phyloP scores from a whole-genome alignment of 2,329 filamentous ascomycete species.

The Colletotrichum sp. region DNA sequence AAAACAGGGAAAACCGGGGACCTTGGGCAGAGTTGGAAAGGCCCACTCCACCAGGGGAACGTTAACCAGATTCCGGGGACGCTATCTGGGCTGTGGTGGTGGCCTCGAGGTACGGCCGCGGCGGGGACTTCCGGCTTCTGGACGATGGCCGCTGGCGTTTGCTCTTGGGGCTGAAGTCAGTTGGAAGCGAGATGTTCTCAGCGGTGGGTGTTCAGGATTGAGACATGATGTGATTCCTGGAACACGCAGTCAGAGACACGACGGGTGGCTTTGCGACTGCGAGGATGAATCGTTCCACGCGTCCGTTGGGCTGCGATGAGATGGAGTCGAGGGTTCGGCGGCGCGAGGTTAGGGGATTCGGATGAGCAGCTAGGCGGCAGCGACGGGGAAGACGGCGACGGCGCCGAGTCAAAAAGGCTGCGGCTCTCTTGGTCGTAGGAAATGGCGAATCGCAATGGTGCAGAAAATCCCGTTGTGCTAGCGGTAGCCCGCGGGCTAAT shows the following conservation, averaged over 20 bases:
- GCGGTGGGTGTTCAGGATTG: not conserved
- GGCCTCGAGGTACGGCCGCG: not conserved
- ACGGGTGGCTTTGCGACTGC: not conserved
- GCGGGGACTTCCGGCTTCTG: not conserved
- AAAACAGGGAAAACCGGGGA: not conserved
- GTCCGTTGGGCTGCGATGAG: not conserved
- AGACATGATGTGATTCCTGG: not conserved
- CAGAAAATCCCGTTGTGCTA: not conserved
- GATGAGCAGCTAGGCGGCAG: not conserved
- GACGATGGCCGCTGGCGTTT: not conserved
- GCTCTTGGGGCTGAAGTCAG: not conserved
- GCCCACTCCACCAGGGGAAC: not conserved
- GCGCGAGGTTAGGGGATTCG: not conserved
- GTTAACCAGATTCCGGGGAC: conserved; percentile 4
- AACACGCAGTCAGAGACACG: not conserved
- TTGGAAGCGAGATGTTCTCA: not conserved
- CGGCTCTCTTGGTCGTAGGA: not conserved
- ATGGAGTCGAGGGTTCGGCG: not conserved
- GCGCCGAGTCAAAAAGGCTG: not conserved
- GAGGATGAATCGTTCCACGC: not conserved
- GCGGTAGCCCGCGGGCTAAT: not conserved
- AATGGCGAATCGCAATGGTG: not conserved
- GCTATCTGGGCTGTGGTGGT: not conserved
- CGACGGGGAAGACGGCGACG: not conserved
- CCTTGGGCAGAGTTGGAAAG: not conserved